phyloP scores from a whole-genome alignment of 305 asterid genomes.

The Fraxinus sp. region DNA sequence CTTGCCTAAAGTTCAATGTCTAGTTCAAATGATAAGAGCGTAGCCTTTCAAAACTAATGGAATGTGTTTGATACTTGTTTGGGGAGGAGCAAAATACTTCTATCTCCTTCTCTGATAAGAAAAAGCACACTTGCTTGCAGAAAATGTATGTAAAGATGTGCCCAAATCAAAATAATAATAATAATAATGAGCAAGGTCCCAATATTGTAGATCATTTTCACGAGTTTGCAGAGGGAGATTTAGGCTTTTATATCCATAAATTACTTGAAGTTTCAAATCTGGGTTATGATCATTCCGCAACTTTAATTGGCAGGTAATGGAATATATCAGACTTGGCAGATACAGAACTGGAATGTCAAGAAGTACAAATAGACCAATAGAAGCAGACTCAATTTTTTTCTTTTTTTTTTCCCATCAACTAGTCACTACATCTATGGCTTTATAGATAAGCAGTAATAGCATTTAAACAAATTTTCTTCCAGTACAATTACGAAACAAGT shows the following conservation, averaged over 20 bases:
- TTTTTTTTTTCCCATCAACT: constrained; percentile 13
- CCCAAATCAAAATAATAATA: background rate
- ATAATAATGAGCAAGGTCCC: background rate
- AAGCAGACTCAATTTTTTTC: background rate
- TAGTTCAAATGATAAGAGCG: background rate
- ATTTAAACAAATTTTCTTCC: background rate
- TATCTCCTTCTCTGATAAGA: background rate
- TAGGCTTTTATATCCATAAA: background rate
- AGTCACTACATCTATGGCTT: constrained; percentile 11
- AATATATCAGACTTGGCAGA: background rate
- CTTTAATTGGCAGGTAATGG: background rate
- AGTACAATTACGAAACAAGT: background rate
- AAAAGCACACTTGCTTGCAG: background rate
- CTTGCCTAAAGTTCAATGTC: background rate
- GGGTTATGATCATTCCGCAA: background rate
- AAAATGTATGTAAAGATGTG: background rate
- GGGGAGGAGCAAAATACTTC: background rate
- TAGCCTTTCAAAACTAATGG: background rate
- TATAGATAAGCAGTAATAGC: constrained; percentile 10
- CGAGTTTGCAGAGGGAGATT: background rate
- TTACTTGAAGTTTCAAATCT: background rate
- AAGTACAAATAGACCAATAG: background rate
- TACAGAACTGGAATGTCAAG: background rate
- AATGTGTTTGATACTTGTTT: background rate
- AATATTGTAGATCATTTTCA: background rate